Evolutionary conservation across 495 filamentous ascomycete species (phyloP).

Genomic region (Pseudoneurospora amorphoporcata): DNA sequence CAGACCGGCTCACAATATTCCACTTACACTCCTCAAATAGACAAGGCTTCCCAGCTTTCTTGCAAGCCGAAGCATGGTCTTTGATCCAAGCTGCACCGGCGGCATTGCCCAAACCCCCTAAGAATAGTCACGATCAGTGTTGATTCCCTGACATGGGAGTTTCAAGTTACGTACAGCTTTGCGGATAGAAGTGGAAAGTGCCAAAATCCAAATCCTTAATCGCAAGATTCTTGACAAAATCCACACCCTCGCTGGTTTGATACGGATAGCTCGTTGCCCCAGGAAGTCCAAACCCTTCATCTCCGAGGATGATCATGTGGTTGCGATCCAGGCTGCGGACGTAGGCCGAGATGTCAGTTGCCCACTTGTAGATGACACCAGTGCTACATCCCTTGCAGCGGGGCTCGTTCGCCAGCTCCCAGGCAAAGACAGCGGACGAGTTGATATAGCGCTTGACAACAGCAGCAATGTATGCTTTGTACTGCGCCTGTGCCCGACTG

Average conservation of each 20-base stretch:
- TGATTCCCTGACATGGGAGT: neutral
- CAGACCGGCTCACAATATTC: neutral
- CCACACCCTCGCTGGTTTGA: constrained; percentile 41
- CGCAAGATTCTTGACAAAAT: constrained; percentile 47
- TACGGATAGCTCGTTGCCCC: constrained; percentile 46
- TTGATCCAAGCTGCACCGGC: constrained; percentile 46
- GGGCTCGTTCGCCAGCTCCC: constrained; percentile 65
- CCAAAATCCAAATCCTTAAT: constrained; percentile 49
- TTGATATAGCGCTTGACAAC: constrained; percentile 50
- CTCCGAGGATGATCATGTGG: constrained; percentile 61
- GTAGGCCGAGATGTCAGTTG: constrained; percentile 45
- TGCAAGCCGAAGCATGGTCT: constrained; percentile 45
- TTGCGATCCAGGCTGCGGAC: constrained; percentile 53
- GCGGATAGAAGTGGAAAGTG: constrained; percentile 53
- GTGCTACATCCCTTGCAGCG: constrained; percentile 52
- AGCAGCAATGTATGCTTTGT: constrained; percentile 51
- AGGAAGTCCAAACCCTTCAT: constrained; percentile 41
- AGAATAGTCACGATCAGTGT: neutral
- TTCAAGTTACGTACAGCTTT: constrained; percentile 22
- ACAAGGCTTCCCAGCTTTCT: constrained; percentile 48
- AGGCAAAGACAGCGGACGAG: constrained; percentile 53
- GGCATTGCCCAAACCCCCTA: neutral
- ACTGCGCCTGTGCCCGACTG: constrained; percentile 43
- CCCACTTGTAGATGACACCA: constrained; percentile 52
- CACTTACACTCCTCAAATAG: constrained; percentile 48